Evolutionary conservation across 768 basidiomycete genomes (phyloP).

Genomic region (Hypsizygus marmoreus): DNA sequence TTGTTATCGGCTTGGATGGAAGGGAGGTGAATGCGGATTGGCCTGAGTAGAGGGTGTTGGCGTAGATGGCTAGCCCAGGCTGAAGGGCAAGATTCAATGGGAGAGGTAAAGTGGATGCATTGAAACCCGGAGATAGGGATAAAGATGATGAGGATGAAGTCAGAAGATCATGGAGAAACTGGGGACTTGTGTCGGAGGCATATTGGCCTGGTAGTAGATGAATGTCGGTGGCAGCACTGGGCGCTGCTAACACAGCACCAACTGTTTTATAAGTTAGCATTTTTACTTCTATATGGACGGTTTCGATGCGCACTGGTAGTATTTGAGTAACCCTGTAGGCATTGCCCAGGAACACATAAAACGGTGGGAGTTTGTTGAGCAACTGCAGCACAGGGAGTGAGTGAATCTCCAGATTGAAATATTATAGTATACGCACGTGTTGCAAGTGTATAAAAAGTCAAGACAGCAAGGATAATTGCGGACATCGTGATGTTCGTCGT

Average conservation of each 20-base stretch:
- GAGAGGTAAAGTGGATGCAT: conserved; percentile 46
- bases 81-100: conserved; percentile 57
- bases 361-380: conserved; percentile 38
- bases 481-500: conserved; percentile 29
- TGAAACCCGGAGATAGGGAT: conserved; percentile 57
- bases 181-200: conserved; percentile 57
- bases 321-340: conserved; percentile 65
- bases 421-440: conserved; percentile 9
- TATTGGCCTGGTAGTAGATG: conserved; percentile 66
- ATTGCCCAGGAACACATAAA: conserved; percentile 72
- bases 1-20: conserved; percentile 38
- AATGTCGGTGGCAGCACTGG: conserved; percentile 45
- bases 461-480: conserved; percentile 11
- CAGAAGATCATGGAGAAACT: conserved; percentile 57
- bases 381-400: conserved; percentile 3
- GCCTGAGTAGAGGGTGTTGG: conserved; percentile 55
- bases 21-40: conserved; percentile 50
- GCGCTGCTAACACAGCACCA: conserved; percentile 56
- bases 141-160: conserved; percentile 54
- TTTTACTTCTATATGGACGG: neutral
- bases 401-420: neutral
- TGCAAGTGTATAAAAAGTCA: conserved; percentile 5
- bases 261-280: conserved; percentile 37
- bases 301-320: conserved; percentile 43
- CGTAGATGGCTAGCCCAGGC: conserved; percentile 56